Base-by-base conservation (phyloP, 164 flowering plant genomes). In the Vitis riparia region DNA sequence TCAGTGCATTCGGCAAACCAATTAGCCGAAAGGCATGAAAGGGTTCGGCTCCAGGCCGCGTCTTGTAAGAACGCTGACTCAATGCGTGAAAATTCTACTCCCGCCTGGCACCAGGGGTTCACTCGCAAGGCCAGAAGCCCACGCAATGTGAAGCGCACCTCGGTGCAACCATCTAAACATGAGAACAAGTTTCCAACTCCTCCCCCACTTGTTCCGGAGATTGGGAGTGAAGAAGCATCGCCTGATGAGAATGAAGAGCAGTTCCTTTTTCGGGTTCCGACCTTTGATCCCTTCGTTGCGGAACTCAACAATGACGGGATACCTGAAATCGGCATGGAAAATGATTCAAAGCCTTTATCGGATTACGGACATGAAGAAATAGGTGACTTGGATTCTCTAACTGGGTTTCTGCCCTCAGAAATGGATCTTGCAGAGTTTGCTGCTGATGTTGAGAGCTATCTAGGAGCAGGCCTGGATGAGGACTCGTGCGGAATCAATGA, bases 1-100 rank as follows among this genome's bases (percentile, higher is more conserved):
- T 72, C 78, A 0, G 86, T 87, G n/a, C 91, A 87, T 66, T 77
- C 86, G 3, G 91, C 91, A 0, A 87, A 87, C 75, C 85, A 78
- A 55, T 59, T 87, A 15, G 87, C 91, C 1, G 68, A 82, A 8
- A 58, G 88, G 3, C 91, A 87, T 51, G 83, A 85, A 19, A 66
- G 88, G 29, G 83, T 85, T 17, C 53, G 83, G 15, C 86, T 87
- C 56, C 69, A 71, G 27, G 71, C 78, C 0, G 55, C 86, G 0
- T 73, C 81, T 1, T 63, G 60, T 11, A 66, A 53, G 59, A 9
- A 3, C 12, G 13, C 2, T 17, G 15, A 29, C 8, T 47, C 66
- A 8, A 53, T 11, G 4, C 9, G 2, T 5, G 32, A 15, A 1
- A 17, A 17, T 37, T 23, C 63, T 3, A 9, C 59, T 1, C 58